phyloP scores from a whole-genome alignment of 176 grass and related monocot genomes.

The Rhynchospora breviuscula region DNA sequence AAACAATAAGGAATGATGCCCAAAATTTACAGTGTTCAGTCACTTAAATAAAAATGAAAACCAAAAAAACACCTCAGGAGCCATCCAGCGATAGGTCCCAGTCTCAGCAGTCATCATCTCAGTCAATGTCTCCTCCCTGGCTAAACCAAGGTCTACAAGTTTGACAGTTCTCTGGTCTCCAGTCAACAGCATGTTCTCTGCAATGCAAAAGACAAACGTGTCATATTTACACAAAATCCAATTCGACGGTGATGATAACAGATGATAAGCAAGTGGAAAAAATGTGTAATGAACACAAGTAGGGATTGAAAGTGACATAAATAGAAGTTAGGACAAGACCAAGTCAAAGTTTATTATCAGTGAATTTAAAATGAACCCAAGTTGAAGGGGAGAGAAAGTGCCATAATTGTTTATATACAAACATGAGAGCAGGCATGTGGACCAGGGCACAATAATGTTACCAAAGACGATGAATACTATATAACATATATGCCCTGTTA shows the following conservation, averaged over 20 bases:
- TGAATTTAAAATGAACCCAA: neutral
- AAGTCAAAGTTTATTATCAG: neutral
- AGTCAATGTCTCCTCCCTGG: slow-evolving; percentile 96
- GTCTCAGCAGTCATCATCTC: slow-evolving; percentile 99
- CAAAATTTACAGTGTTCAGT: neutral
- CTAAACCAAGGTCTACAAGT: slow-evolving; percentile 98
- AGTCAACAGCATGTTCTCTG: slow-evolving; percentile 86
- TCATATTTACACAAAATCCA: neutral
- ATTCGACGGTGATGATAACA: slow-evolving; percentile 24
- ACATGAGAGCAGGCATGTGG: no score
- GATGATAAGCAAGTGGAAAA: neutral
- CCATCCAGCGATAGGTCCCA: slow-evolving; percentile 99
- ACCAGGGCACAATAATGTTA: no score
- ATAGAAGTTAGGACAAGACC: neutral
- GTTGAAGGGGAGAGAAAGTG: neutral
- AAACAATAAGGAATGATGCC: neutral
- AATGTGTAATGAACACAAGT: neutral
- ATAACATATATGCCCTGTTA: neutral
- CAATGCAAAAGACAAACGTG: neutral
- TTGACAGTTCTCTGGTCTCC: slow-evolving; percentile 88
- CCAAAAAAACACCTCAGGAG: slow-evolving; percentile 65
- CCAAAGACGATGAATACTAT: neutral
- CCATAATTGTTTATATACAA: neutral
- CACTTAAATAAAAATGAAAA: neutral
- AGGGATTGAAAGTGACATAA: neutral